Percentiles rank a stretch among this genome's conserved stretches.
These are phyloP conservation scores for Tetracentron sinense DNA, from an alignment of 164 flowering plant species.

Conservation along the genomic window DNA sequence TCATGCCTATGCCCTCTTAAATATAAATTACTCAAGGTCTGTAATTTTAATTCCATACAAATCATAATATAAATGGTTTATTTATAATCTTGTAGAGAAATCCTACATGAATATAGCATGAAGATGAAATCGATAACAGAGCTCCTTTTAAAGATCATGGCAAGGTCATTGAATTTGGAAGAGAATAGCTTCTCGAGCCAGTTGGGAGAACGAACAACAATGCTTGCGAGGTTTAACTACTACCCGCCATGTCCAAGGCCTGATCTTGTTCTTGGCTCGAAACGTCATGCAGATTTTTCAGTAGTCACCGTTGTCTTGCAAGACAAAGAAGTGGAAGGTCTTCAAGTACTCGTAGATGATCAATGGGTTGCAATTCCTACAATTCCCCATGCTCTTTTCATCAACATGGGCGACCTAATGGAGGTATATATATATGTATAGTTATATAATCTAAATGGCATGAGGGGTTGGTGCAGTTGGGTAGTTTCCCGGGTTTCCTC, in stretches of 20 bases:
- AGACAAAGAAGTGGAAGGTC: constrained; percentile 34
- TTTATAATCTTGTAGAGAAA: constrained; percentile 19
- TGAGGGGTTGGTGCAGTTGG: not conserved
- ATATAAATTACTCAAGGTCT: too few species aligned
- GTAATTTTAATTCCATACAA: not conserved
- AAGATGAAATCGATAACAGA: constrained; percentile 15
- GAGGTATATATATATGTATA: constrained; percentile 25
- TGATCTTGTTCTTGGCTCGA: constrained; percentile 32
- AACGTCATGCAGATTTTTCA: constrained; percentile 32
- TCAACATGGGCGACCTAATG: constrained; percentile 28
- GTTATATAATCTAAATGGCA: not conserved
- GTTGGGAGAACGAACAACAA: constrained; percentile 15
- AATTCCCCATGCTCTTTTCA: constrained; percentile 21
- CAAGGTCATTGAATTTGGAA: constrained; percentile 29
- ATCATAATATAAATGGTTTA: not conserved
- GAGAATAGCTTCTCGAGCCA: constrained; percentile 21
- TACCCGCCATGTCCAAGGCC: constrained; percentile 33
- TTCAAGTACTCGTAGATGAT: constrained; percentile 27
- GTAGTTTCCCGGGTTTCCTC: not conserved
- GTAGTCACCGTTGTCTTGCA: constrained; percentile 26
- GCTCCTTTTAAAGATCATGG: constrained; percentile 25
- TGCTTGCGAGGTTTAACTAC: constrained; percentile 21
- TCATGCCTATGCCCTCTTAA: not conserved
- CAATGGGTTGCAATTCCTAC: constrained; percentile 26
- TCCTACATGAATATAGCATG: constrained; percentile 22